These are phyloP conservation scores for Trichoderma pleuroti DNA, from an alignment of 2,329 filamentous ascomycete species.

Conservation along the genomic window DNA sequence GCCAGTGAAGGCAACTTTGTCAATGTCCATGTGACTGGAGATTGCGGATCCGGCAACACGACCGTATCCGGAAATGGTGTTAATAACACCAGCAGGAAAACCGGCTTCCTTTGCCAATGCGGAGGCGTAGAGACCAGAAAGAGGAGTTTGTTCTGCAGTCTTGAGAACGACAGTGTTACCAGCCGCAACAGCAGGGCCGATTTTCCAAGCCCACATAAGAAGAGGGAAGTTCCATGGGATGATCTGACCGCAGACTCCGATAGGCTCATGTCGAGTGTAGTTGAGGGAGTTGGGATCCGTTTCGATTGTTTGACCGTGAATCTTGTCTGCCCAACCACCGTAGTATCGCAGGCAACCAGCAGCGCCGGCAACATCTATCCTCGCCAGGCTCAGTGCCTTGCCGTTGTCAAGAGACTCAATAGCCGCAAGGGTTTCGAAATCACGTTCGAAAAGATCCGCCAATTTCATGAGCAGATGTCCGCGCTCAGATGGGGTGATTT, in stretches of 20 bases:
- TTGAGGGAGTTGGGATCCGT: constrained; percentile 68
- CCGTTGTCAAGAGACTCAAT: constrained; percentile 81
- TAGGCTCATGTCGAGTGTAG: constrained; percentile 70
- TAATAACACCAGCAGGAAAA: not conserved
- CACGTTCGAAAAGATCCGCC: constrained; percentile 70
- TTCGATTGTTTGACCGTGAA: constrained; percentile 74
- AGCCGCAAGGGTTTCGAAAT: constrained; percentile 65
- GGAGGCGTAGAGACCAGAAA: not conserved
- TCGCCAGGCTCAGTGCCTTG: constrained; percentile 67
- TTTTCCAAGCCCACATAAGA: constrained; percentile 71
- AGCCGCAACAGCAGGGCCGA: constrained; percentile 62
- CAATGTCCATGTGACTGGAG: not conserved
- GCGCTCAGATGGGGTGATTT: too few relatives aligned
- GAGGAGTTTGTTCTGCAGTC: constrained; percentile 63
- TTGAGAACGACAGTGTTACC: constrained; percentile 68
- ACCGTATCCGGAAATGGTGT: not conserved
- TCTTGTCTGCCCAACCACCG: constrained; percentile 81
- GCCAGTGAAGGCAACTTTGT: constrained; percentile 8
- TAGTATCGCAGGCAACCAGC: constrained; percentile 63
- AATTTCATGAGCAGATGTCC: constrained; percentile 59
- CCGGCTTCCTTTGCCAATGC: not conserved
- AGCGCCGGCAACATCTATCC: constrained; percentile 63
- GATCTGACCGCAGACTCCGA: constrained; percentile 65
- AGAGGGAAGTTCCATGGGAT: constrained; percentile 81
- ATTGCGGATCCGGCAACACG: not conserved